phyloP scores from a whole-genome alignment of 495 filamentous ascomycete genomes.

The Penicillium fimorum region DNA sequence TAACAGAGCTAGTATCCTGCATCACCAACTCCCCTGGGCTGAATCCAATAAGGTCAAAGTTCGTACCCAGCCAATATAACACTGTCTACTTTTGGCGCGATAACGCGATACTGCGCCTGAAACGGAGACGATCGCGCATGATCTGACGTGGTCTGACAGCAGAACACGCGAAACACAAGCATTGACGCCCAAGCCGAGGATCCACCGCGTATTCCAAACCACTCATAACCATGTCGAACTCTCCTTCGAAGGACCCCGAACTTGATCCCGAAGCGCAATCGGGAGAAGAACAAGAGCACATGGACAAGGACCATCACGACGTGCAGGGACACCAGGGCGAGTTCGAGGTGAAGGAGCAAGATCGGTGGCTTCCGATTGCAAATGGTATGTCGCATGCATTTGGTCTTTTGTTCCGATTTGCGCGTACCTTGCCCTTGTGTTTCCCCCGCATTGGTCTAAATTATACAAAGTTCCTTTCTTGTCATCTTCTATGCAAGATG shows the following conservation, averaged over 20 bases:
- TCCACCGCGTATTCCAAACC: conserved; percentile 27
- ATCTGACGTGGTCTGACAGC: conserved; percentile 54
- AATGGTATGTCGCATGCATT: conserved; percentile 71
- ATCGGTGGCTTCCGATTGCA: conserved; percentile 99
- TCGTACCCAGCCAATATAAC: conserved; percentile 28
- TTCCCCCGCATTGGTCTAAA: conserved; percentile 19
- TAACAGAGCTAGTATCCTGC: conserved; percentile 31
- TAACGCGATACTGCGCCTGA: conserved; percentile 28
- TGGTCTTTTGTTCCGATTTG: conserved; percentile 55
- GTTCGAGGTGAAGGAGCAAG: conserved; percentile 99
- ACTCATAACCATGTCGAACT: conserved; percentile 87
- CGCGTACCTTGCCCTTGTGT: conserved; percentile 50
- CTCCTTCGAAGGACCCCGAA: conserved; percentile 78
- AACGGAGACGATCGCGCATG: conserved; percentile 21
- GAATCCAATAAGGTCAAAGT: conserved; percentile 33
- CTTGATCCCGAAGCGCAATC: conserved; percentile 91
- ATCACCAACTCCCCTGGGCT: conserved; percentile 37
- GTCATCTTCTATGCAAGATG: too few species aligned
- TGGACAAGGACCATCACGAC: conserved; percentile 69
- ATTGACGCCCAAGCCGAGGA: conserved; percentile 42
- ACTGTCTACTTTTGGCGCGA: conserved; percentile 25
- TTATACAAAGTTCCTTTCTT: background rate
- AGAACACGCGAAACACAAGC: conserved; percentile 52
- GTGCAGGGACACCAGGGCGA: conserved; percentile 64
- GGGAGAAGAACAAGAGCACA: conserved; percentile 77